A percentile compares a stretch with the other conserved stretches of the same genome.
Evolutionary conservation across 352 stramenopile species (phyloP).

Genomic region (Phytophthora cactorum): DNA sequence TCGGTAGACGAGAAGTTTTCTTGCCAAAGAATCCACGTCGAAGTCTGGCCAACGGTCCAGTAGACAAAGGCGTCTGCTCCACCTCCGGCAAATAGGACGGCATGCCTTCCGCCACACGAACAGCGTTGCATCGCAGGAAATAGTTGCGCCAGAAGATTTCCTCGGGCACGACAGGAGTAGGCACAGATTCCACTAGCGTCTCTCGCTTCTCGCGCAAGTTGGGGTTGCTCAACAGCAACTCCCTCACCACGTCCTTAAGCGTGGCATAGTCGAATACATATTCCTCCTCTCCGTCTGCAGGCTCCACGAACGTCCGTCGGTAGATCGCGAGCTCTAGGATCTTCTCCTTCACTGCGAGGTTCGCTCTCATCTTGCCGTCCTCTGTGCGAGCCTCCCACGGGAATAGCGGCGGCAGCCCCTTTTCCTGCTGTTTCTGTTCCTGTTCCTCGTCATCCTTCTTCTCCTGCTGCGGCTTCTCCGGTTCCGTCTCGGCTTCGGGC

Average conservation of each 20-base stretch:
- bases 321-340: slow-evolving; percentile 71
- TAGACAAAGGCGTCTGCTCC: slow-evolving; percentile 12
- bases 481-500: slow-evolving; percentile 14
- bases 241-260: slow-evolving; percentile 51
- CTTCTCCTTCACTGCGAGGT: slow-evolving; percentile 48
- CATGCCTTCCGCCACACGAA: slow-evolving; percentile 44
- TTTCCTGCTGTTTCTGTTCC: slow-evolving; percentile 11
- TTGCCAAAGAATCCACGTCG: slow-evolving; percentile 55
- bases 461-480: slow-evolving; percentile 10
- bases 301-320: slow-evolving; percentile 66
- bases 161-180: slow-evolving; percentile 50
- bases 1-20: slow-evolving; percentile 38
- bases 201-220: slow-evolving; percentile 69
- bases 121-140: slow-evolving; percentile 71
- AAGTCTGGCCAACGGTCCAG: slow-evolving; percentile 55
- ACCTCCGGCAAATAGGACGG: slow-evolving; percentile 63
- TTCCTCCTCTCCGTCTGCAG: slow-evolving; percentile 63
- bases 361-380: slow-evolving; percentile 45
- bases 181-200: slow-evolving; percentile 45
- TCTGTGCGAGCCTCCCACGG: slow-evolving; percentile 57
- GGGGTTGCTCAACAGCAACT: slow-evolving; percentile 62
- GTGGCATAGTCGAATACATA: slow-evolving; percentile 66
- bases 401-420: slow-evolving; percentile 34
- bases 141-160: slow-evolving; percentile 76
- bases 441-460: slow-evolving; percentile 17